Conservation (phyloP, 768 basidiomycete genomes). For the Calvatia gigantea region DNA sequence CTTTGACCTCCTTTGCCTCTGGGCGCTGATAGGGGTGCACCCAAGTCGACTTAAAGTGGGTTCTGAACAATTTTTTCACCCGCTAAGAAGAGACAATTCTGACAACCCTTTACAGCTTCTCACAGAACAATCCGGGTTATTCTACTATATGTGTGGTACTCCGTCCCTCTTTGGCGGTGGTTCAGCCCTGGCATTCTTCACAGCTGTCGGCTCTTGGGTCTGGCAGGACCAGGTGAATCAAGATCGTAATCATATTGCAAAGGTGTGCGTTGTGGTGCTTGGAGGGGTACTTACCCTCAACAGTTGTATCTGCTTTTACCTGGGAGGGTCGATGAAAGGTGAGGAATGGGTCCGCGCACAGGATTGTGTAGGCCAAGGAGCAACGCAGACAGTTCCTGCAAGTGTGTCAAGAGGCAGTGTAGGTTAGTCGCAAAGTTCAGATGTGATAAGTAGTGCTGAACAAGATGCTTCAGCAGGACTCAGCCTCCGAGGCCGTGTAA, state of each 20-base stretch:
- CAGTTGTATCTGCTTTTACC: slow-evolving; percentile 9
- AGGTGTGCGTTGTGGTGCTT: neutral
- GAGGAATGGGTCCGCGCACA: neutral
- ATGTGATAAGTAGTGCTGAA: neutral
- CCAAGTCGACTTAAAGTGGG: slow-evolving; percentile 5
- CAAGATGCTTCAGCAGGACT: neutral
- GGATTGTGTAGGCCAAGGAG: neutral
- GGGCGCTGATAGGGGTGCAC: slow-evolving; percentile 6
- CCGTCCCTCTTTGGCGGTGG: slow-evolving; percentile 14
- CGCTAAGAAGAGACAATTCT: neutral
- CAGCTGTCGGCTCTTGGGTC: slow-evolving; percentile 12
- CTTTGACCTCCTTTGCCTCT: slow-evolving; percentile 11
- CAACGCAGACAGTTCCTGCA: neutral
- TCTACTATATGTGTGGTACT: slow-evolving; percentile 14
- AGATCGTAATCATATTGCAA: neutral
- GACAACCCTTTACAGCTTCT: neutral
- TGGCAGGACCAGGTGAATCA: slow-evolving; percentile 9
- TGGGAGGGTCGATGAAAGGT: slow-evolving; percentile 8
- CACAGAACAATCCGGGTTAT: slow-evolving; percentile 2
- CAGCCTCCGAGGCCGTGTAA: neutral
- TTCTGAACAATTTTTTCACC: neutral
- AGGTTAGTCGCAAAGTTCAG: neutral
- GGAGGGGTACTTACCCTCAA: neutral
- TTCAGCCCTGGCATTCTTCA: slow-evolving; percentile 12
- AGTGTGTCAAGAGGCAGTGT: neutral